These are phyloP conservation scores for rapeseed (Brassica napus) DNA, from an alignment of 345 rosid genomes.

Conservation along the genomic window DNA sequence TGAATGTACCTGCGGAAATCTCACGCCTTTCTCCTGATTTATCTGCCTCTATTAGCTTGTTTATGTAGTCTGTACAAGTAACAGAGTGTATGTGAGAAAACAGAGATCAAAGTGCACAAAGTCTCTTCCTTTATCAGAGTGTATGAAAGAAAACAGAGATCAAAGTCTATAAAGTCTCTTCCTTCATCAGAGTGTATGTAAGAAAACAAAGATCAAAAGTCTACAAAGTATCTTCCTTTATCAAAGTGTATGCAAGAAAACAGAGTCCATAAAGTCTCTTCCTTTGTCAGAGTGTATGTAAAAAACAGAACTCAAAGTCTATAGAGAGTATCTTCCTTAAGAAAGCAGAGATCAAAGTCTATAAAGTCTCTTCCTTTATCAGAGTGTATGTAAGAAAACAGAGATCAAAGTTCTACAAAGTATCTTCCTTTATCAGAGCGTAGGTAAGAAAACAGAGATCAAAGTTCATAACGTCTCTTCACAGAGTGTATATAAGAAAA, in stretches of 20 bases:
- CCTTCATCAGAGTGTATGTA: neutral
- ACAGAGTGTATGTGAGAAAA: neutral
- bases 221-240: neutral
- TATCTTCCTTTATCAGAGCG: neutral
- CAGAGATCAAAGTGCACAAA: neutral
- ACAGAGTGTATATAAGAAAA: neutral
- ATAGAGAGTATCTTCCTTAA: neutral
- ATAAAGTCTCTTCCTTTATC: neutral
- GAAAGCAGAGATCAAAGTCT: neutral
- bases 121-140: neutral
- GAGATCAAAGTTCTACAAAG: neutral
- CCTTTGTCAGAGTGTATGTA: neutral
- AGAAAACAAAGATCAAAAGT: neutral
- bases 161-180: neutral
- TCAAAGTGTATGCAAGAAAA: neutral
- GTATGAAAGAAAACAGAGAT: neutral
- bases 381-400: neutral
- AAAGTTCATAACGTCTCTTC: neutral
- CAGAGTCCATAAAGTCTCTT: neutral
- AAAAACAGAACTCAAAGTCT: neutral
- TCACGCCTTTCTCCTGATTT: constrained; percentile 54
- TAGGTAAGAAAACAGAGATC: neutral
- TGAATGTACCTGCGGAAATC: constrained; percentile 65
- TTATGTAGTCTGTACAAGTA: constrained; percentile 54
- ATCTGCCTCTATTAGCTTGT: constrained; percentile 59